Conservation (phyloP, 2,329 filamentous ascomycete genomes). For the Cordyceps tenuipes region DNA sequence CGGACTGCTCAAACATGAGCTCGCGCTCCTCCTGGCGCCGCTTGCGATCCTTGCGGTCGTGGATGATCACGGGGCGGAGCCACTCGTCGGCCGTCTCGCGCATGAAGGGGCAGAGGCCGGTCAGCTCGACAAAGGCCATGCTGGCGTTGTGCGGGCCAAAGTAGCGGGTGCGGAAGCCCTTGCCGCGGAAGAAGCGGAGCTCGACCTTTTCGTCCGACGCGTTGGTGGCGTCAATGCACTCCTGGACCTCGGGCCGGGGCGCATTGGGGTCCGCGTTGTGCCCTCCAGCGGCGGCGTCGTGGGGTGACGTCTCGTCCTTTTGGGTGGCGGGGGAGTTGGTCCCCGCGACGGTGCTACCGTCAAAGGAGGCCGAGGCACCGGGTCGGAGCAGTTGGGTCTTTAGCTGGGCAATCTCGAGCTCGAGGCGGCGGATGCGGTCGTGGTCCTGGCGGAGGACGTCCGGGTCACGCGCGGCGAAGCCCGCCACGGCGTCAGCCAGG, state of each 20-base stretch:
- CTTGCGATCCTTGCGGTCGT: conserved; percentile 46
- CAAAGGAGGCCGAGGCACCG: conserved; percentile 31
- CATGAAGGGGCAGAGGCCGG: conserved; percentile 52
- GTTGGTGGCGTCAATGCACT: conserved; percentile 32
- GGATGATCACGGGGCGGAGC: conserved; percentile 49
- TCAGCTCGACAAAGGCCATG: conserved; percentile 51
- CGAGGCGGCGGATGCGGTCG: conserved; percentile 50
- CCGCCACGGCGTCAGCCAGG: conserved; percentile 20
- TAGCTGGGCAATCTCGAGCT: conserved; percentile 50
- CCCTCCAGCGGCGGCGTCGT: conserved; percentile 22
- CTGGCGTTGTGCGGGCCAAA: conserved; percentile 53
- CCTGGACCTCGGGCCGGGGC: conserved; percentile 28
- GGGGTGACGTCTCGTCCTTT: conserved; percentile 29
- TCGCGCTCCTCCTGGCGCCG: conserved; percentile 46
- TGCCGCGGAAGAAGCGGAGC: conserved; percentile 49
- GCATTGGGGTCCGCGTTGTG: conserved; percentile 23
- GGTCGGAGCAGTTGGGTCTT: conserved; percentile 43
- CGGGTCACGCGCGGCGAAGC: conserved; percentile 28
- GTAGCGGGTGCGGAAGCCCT: conserved; percentile 52
- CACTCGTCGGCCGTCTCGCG: conserved; percentile 54
- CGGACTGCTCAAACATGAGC: conserved; percentile 37
- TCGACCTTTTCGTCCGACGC: conserved; percentile 40
- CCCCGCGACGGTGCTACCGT: conserved; percentile 42
- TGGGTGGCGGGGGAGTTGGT: conserved; percentile 37
- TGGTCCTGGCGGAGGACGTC: conserved; percentile 38